These are phyloP conservation scores for Penicillium brevicompactum DNA, from an alignment of 2,329 filamentous ascomycete genomes.

Conservation along the genomic window DNA sequence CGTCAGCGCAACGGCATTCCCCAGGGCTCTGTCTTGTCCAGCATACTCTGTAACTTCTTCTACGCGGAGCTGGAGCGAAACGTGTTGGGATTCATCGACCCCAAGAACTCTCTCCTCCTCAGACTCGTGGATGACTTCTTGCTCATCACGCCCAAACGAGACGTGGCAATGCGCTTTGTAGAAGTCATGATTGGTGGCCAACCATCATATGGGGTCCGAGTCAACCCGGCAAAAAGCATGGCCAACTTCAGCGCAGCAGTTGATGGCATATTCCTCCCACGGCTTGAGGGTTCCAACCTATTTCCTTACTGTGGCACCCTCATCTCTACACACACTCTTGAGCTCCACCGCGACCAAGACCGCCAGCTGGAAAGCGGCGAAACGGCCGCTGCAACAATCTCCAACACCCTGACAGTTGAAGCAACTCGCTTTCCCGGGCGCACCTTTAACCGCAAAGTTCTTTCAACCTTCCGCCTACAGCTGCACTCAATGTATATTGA, in stretches of 20 bases:
- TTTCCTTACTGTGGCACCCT: slow-evolving; percentile 89
- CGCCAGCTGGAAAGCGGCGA: slow-evolving; percentile 47
- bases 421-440: slow-evolving; percentile 71
- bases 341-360: slow-evolving; percentile 70
- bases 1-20: slow-evolving; percentile 87
- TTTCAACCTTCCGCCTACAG: slow-evolving; percentile 78
- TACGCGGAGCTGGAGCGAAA: slow-evolving; percentile 82
- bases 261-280: slow-evolving; percentile 55
- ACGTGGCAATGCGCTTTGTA: slow-evolving; percentile 72
- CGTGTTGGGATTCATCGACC: slow-evolving; percentile 66
- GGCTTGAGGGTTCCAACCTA: slow-evolving; percentile 44
- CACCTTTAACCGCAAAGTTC: slow-evolving; percentile 76
- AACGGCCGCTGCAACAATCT: slow-evolving; percentile 59
- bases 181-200: slow-evolving; percentile 78
- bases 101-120: slow-evolving; percentile 67
- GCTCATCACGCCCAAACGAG: slow-evolving; percentile 72
- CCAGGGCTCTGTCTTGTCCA: slow-evolving; percentile 87
- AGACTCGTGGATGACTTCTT: slow-evolving; percentile 92
- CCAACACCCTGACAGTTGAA: slow-evolving; percentile 78
- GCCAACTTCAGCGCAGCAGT: slow-evolving; percentile 76
- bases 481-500: slow-evolving; percentile 60
- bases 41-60: slow-evolving; percentile 89
- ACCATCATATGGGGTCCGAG: slow-evolving; percentile 75
- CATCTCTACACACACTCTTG: slow-evolving; percentile 74
- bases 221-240: slow-evolving; percentile 78